Conservation (phyloP, 73 alveolate species). For the Durusdinium trenchii region DNA sequence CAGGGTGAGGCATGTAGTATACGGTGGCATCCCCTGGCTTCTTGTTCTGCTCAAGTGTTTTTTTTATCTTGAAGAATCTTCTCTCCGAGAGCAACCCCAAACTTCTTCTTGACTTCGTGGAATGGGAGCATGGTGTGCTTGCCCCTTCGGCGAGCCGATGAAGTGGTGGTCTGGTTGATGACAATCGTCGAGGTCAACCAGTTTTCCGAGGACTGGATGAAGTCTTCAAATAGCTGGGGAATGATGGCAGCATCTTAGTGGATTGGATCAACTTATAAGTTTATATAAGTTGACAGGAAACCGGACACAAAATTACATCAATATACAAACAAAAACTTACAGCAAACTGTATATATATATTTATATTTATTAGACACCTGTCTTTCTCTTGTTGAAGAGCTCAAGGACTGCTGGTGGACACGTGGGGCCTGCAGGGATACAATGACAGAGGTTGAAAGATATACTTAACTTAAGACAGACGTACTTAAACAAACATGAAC, state of each 20-base stretch:
- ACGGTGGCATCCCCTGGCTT: not conserved
- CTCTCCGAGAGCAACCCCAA: not conserved
- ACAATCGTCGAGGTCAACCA: not conserved
- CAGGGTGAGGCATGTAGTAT: not conserved
- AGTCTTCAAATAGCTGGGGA: not conserved
- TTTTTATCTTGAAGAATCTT: not conserved
- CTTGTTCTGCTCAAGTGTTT: not conserved
- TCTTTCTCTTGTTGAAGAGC: not conserved
- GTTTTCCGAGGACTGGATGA: not conserved
- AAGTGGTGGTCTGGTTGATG: not conserved
- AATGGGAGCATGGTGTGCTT: not conserved
- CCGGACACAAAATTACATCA: too few species aligned
- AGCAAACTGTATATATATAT: not conserved
- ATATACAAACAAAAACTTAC: not conserved
- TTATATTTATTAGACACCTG: not conserved
- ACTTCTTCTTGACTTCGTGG: not conserved
- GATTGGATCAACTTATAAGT: not conserved
- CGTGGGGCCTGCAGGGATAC: not conserved
- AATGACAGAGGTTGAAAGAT: too few species aligned
- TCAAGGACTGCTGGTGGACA: not conserved
- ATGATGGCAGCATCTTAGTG: not conserved
- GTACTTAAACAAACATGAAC: too few species aligned
- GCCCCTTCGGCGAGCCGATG: not conserved
- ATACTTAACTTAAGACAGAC: too few species aligned
- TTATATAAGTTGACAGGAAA: not conserved